Evolutionary conservation across 257 asterid species (phyloP).

Genomic region (Scutellaria baicalensis): DNA sequence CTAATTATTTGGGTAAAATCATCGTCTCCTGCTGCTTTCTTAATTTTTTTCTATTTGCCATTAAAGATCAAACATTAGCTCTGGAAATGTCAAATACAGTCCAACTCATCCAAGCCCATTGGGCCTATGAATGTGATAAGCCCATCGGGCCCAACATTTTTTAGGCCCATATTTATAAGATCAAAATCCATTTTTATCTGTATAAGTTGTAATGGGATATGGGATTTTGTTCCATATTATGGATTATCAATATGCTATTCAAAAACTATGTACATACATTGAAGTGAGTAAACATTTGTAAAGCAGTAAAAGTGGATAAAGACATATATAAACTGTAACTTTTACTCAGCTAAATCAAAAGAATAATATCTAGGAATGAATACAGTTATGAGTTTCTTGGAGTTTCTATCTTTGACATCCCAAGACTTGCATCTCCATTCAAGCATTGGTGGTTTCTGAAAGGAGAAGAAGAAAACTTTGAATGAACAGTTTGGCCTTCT

Average conservation of each 20-base stretch:
- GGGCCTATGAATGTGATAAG: too few relatives aligned
- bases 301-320: background rate
- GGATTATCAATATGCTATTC: background rate
- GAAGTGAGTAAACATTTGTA: background rate
- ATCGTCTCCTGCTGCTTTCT: too few relatives aligned
- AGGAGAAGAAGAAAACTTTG: slow-evolving; percentile 20
- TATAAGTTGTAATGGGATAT: too few relatives aligned
- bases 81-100: too few relatives aligned
- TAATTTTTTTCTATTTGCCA: too few relatives aligned
- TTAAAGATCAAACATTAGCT: too few relatives aligned
- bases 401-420: slow-evolving; percentile 13
- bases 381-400: slow-evolving; percentile 16
- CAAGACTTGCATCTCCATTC: slow-evolving; percentile 3
- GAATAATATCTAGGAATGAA: background rate
- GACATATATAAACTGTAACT: background rate
- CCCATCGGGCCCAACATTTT: too few relatives aligned
- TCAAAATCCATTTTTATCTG: too few relatives aligned
- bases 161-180: too few relatives aligned
- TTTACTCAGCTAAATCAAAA: slow-evolving; percentile 10
- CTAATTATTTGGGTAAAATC: too few relatives aligned
- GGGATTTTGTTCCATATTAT: too few relatives aligned
- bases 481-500: slow-evolving; percentile 30
- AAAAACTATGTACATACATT: slow-evolving; percentile 9
- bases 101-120: too few relatives aligned
- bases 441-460: slow-evolving; percentile 19